Conservation (phyloP, 306 rosid genomes). For the Vigna reflexopilosa region DNA sequence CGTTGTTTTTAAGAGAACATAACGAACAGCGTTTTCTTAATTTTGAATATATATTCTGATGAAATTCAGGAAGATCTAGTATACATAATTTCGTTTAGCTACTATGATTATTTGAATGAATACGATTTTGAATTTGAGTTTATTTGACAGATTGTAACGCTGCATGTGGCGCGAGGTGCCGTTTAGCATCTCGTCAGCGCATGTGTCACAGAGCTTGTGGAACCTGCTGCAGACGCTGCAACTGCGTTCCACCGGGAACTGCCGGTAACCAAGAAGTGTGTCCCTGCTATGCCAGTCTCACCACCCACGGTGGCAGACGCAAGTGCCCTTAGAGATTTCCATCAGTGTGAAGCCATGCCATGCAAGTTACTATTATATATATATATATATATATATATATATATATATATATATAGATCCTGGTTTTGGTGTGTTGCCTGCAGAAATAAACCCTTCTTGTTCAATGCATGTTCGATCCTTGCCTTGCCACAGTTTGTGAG, state of each 20-base stretch:
- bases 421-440: not conserved
- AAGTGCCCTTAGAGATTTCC: constrained; percentile 67
- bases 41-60: too few relatives aligned
- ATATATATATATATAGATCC: not conserved
- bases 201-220: constrained; percentile 73
- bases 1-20: too few relatives aligned
- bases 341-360: not conserved
- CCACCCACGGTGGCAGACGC: constrained; percentile 70
- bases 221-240: constrained; percentile 69
- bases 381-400: too few relatives aligned
- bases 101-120: not conserved
- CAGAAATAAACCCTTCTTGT: constrained; percentile 3
- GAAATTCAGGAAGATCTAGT: too few relatives aligned
- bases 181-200: constrained; percentile 57
- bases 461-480: not conserved
- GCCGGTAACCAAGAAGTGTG: constrained; percentile 67
- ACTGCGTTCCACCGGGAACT: constrained; percentile 82
- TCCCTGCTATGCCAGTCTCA: constrained; percentile 71
- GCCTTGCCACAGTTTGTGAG: not conserved
- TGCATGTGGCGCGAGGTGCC: constrained; percentile 62
- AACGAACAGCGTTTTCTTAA: too few relatives aligned
- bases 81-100: too few relatives aligned
- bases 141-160: constrained; percentile 54
- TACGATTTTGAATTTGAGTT: not conserved
- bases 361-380: not conserved